Percentiles rank a stretch among this genome's conserved stretches.
phyloP scores from a whole-genome alignment of 305 asterid species.

The Solanum hybrid region DNA sequence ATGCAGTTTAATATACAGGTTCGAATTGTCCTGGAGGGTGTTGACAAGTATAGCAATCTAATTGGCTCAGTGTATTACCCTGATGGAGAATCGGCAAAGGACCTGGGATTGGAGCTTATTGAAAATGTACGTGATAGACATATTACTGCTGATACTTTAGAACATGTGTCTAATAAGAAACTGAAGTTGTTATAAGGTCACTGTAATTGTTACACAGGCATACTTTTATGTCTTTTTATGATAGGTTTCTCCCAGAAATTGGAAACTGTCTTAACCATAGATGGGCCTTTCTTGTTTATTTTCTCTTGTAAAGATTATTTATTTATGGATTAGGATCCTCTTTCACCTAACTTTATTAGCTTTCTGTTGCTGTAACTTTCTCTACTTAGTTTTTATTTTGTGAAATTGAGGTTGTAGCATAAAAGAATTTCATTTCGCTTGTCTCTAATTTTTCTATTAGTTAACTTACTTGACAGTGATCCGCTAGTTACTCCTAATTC shows the following conservation, averaged over 20 bases:
- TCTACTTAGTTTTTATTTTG: not conserved
- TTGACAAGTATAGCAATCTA: conserved; percentile 83
- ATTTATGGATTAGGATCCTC: not conserved
- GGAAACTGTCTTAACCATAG: not conserved
- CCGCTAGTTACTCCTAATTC: not conserved
- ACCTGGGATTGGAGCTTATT: conserved; percentile 86
- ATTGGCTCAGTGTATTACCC: conserved; percentile 83
- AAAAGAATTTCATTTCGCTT: not conserved
- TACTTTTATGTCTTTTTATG: not conserved
- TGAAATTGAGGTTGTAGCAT: not conserved
- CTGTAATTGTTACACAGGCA: not conserved
- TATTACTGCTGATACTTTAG: not conserved
- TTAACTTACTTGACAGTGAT: not conserved
- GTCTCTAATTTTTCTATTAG: not conserved
- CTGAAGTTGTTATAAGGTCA: not conserved
- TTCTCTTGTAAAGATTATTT: not conserved
- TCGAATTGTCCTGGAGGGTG: conserved; percentile 92
- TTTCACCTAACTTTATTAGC: not conserved
- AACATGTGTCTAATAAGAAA: not conserved
- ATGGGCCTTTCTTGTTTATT: not conserved
- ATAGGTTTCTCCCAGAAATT: not conserved
- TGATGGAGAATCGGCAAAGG: conserved; percentile 87
- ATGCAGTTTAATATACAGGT: conserved; percentile 46
- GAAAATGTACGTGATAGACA: conserved; percentile 49
- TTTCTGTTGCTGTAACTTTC: not conserved